Conservation (phyloP, 257 asterid species). For the Solanum ahanhuiri region DNA sequence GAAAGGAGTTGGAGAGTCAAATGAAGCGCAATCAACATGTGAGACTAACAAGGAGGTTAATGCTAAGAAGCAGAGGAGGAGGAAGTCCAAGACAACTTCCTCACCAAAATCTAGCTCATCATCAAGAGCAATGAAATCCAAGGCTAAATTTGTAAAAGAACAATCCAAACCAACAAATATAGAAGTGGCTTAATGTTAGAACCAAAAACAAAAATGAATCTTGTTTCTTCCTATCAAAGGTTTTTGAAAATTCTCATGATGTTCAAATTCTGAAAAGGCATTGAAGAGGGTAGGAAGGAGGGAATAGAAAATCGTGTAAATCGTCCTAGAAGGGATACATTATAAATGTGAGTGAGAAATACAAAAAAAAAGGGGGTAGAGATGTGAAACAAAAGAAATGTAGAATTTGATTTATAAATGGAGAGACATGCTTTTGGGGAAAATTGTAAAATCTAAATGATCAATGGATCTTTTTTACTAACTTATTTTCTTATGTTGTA, state of each 20-base stretch:
- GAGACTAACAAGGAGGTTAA: conserved; percentile 24
- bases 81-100: conserved; percentile 24
- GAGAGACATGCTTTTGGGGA: background rate
- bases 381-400: background rate
- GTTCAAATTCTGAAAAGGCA: background rate
- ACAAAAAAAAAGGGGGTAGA: background rate
- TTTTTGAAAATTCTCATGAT: background rate
- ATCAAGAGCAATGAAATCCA: conserved; percentile 26
- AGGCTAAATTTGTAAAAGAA: conserved; percentile 45
- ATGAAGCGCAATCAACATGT: conserved; percentile 23
- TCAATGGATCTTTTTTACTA: background rate
- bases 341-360: background rate
- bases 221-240: background rate
- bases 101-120: conserved; percentile 29
- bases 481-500: too few relatives aligned
- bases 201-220: background rate
- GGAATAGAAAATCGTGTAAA: background rate
- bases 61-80: conserved; percentile 40
- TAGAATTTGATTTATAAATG: background rate
- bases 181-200: conserved; percentile 45
- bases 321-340: background rate
- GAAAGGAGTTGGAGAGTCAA: conserved; percentile 39
- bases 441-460: background rate
- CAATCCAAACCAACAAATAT: conserved; percentile 31
- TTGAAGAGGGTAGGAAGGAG: background rate